Evolutionary conservation across 2,329 filamentous ascomycete genomes (phyloP).

Genomic region (Beauveria scarabaeidicola): DNA sequence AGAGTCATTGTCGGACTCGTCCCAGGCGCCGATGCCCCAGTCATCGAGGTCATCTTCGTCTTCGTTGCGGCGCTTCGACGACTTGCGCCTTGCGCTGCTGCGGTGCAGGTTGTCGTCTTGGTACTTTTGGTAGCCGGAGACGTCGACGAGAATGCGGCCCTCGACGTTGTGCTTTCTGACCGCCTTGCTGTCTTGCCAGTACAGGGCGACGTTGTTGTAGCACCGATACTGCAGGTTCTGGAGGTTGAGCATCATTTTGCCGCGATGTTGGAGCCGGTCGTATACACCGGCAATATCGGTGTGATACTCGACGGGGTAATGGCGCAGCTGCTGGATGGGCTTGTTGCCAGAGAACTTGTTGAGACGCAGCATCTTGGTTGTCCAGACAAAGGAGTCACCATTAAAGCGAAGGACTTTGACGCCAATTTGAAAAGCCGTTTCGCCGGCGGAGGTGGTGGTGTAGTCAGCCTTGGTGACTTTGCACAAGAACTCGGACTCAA

Average conservation of each 20-base stretch:
- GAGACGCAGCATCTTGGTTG: constrained; percentile 23
- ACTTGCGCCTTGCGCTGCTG: constrained; percentile 25
- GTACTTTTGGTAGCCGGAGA: constrained; percentile 34
- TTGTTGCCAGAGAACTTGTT: constrained; percentile 29
- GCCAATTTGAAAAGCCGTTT: constrained; percentile 19
- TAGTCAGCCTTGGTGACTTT: constrained; percentile 29
- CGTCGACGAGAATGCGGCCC: constrained; percentile 31
- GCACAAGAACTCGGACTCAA: constrained; percentile 33
- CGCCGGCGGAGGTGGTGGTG: constrained; percentile 8
- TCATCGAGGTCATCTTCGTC: constrained; percentile 7
- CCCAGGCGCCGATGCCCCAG: constrained; percentile 10
- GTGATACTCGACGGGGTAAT: constrained; percentile 30
- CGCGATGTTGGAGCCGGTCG: constrained; percentile 24
- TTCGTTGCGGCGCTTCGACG: constrained; percentile 5
- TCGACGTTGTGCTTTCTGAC: constrained; percentile 30
- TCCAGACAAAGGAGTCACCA: constrained; percentile 34
- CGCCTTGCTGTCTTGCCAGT: constrained; percentile 13
- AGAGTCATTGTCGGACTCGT: not conserved
- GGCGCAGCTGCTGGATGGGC: constrained; percentile 30
- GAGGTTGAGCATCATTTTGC: constrained; percentile 31
- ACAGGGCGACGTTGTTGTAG: constrained; percentile 33
- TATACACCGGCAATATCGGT: constrained; percentile 22
- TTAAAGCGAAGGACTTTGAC: constrained; percentile 31
- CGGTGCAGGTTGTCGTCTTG: constrained; percentile 15
- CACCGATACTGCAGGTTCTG: constrained; percentile 33